Evolutionary conservation across 352 stramenopile genomes (phyloP), one percentile per base, ranked within the genome.

Genomic region (Phytophthora ohioensis): DNA sequence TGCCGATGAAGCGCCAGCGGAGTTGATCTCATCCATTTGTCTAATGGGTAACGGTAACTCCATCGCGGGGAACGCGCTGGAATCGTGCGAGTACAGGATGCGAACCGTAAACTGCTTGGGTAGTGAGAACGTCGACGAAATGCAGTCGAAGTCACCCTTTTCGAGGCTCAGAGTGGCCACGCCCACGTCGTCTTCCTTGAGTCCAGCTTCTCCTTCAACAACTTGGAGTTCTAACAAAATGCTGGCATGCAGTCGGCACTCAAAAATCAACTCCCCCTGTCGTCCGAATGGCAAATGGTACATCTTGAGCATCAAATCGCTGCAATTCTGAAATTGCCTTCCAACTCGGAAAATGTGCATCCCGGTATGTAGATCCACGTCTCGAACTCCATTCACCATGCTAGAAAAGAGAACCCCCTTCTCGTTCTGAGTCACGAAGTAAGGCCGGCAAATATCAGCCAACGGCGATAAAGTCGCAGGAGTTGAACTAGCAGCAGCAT

Each of bases 341-440:
- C 58, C 79, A 27, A 96, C 90, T 46, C 80, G 80, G 55, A 91
- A 96, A 27, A 78, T 55, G 52, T 96, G 83, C 13, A 80, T 54
- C 6, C 86, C 85, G 15, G 62, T 71, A 9, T 80, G 79, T 11
- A 94, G 46, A 63, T 88, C 73, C 11, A 87, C 81, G 64, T 93
- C 80, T 41, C 84, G 82, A 2, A 96, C 84, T 17, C 87, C 90
- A 35, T 94, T 85, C 38, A 96, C 76, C 78, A 96, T 87, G 60
- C 90, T 96, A 35, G 90, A 96, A 62, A 94, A 96, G 13, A 95
- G 63, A 17, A 96, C 85, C 1, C 90, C 90, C 34, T 94, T 93
- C 43, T 95, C 90, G 49, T 88, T 94, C 62, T 95, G 88, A 61
- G 95, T 80, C 11, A 94, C 90, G 61, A 96, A 95, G 57, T 96